These are phyloP conservation scores for Sarcodon sp. DNA, from an alignment of 768 basidiomycete genomes.

Conservation along the genomic window DNA sequence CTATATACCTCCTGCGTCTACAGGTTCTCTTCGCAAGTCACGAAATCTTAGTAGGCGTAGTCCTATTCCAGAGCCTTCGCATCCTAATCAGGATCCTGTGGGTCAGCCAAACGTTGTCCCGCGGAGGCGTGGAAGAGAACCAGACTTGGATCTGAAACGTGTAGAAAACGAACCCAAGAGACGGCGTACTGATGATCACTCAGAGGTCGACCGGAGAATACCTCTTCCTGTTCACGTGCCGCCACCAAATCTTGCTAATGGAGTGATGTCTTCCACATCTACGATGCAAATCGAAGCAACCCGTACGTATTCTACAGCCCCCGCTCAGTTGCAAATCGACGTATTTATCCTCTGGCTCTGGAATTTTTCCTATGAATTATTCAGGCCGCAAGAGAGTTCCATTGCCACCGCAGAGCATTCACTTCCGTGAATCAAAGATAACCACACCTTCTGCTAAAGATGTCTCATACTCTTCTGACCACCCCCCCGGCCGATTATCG, in stretches of 20 bases:
- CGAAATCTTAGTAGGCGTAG: conserved; percentile 1
- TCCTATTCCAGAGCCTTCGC: neutral
- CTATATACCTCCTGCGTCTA: conserved; percentile 3
- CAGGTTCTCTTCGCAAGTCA: neutral
- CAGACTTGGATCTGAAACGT: conserved; percentile 1
- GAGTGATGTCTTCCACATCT: conserved; percentile 1
- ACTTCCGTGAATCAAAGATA: conserved; percentile 20
- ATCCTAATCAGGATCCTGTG: neutral
- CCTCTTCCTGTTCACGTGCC: conserved; percentile 1
- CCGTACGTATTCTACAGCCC: conserved; percentile 20
- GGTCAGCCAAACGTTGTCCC: conserved; percentile 5
- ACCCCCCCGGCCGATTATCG: conserved; percentile 6
- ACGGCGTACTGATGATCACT: conserved; percentile 4
- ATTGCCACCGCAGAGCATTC: conserved; percentile 29
- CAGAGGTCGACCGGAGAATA: no score
- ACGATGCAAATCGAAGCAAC: conserved; percentile 5
- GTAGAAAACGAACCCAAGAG: conserved; percentile 10
- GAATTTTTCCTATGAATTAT: conserved; percentile 14
- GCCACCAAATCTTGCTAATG: conserved; percentile 6
- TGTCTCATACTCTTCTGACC: conserved; percentile 3
- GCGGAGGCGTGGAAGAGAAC: conserved; percentile 10
- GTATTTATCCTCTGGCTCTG: conserved; percentile 14
- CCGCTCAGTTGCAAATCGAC: conserved; percentile 2
- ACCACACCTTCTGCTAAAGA: conserved; percentile 4
- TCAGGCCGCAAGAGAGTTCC: conserved; percentile 28